Evolutionary conservation across 257 asterid genomes (phyloP).

Genomic region (Mentha longifolia): DNA sequence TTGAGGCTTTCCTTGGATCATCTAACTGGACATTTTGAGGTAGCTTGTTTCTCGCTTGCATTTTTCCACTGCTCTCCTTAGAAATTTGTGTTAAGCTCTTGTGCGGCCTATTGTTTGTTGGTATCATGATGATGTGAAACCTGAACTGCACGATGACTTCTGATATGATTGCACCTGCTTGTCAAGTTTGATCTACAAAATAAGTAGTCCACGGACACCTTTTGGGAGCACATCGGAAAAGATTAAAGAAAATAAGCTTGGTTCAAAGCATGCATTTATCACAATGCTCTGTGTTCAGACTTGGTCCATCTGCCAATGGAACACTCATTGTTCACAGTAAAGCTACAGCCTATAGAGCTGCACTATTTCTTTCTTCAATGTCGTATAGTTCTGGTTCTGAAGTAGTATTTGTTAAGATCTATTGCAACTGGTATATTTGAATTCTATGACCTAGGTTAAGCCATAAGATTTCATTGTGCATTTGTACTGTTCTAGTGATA

Average conservation of each 20-base stretch:
- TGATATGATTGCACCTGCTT: slow-evolving; percentile 18
- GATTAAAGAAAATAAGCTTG: slow-evolving; percentile 16
- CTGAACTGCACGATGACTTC: slow-evolving; percentile 8
- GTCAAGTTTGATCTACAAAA: slow-evolving; percentile 13
- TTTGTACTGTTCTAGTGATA: neutral
- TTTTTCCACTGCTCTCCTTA: slow-evolving; percentile 4
- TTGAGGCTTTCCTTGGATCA: slow-evolving; percentile 1
- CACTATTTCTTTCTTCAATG: slow-evolving; percentile 12
- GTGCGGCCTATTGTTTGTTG: neutral
- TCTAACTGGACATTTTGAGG: neutral
- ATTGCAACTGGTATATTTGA: neutral
- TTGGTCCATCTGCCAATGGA: slow-evolving; percentile 11
- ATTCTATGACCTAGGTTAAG: slow-evolving; percentile 20
- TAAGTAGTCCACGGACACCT: slow-evolving; percentile 1
- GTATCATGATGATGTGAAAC: slow-evolving; percentile 5
- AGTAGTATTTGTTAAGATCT: neutral
- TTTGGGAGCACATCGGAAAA: slow-evolving; percentile 18
- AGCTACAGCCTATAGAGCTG: slow-evolving; percentile 3
- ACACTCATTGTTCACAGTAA: slow-evolving; percentile 17
- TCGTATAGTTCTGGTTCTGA: neutral
- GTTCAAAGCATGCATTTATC: slow-evolving; percentile 7
- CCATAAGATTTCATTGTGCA: slow-evolving; percentile 7
- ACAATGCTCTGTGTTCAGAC: slow-evolving; percentile 6
- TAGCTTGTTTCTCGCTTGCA: neutral
- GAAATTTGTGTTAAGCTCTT: neutral